phyloP scores from a whole-genome alignment of 208 protist genomes.

The Zelonia costaricensis region DNA sequence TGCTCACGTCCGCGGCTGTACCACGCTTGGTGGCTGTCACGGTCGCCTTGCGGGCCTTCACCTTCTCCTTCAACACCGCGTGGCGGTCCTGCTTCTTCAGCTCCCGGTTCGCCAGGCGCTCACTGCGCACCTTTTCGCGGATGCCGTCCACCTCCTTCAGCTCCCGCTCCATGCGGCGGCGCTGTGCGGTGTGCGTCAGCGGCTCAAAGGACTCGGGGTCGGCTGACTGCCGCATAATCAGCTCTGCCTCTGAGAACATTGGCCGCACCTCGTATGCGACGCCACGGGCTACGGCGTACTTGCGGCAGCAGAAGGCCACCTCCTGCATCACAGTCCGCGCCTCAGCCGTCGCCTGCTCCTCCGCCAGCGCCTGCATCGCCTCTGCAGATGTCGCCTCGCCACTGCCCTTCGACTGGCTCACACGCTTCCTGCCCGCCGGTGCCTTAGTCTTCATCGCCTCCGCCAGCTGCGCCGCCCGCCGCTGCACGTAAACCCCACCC shows the following conservation, averaged over 20 bases:
- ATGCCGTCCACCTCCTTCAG: constrained; percentile 77
- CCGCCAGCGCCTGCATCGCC: constrained; percentile 19
- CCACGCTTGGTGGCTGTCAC: constrained; percentile 15
- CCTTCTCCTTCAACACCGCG: constrained; percentile 21
- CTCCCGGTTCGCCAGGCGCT: constrained; percentile 46
- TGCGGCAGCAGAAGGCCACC: constrained; percentile 56
- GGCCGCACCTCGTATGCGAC: constrained; percentile 65
- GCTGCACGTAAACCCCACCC: constrained; percentile 51
- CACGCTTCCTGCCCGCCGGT: constrained; percentile 2
- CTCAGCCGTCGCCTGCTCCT: constrained; percentile 27
- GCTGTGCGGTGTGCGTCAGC: constrained; percentile 49
- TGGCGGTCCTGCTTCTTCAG: constrained; percentile 39
- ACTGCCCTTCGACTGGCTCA: constrained; percentile 12
- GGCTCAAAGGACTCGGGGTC: constrained; percentile 45
- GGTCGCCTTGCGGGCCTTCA: constrained; percentile 26
- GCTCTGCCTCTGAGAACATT: constrained; percentile 84
- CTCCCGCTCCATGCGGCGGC: constrained; percentile 72
- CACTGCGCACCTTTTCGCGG: constrained; percentile 51
- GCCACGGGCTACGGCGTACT: constrained; percentile 58
- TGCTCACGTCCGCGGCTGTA: constrained; percentile 16
- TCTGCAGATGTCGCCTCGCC: constrained; percentile 4
- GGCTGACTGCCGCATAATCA: constrained; percentile 70
- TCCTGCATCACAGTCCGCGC: constrained; percentile 39
- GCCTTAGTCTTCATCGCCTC: constrained; percentile 10
- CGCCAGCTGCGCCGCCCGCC: constrained; percentile 40